These are phyloP conservation scores for Lactuca sativa DNA, from an alignment of 129 eudicot genomes.

Conservation along the genomic window DNA sequence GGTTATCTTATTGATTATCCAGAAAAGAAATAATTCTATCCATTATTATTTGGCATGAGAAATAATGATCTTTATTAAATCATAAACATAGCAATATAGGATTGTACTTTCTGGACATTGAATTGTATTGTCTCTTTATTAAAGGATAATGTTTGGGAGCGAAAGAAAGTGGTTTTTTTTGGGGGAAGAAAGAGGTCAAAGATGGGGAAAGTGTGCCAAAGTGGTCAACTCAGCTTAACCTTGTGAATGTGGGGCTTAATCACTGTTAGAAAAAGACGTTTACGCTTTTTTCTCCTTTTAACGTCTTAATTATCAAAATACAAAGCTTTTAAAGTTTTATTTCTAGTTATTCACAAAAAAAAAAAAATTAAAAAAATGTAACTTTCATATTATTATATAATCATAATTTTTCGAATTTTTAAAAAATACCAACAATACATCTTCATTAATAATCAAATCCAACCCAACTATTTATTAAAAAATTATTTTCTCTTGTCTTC, in stretches of 20 bases:
- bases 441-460: too few species aligned
- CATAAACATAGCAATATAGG: neutral
- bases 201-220: constrained; percentile 30
- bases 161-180: neutral
- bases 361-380: too few species aligned
- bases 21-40: too few species aligned
- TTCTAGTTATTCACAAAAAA: neutral
- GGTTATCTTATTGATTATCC: too few species aligned
- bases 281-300: neutral
- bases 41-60: too few species aligned
- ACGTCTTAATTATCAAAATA: too few species aligned
- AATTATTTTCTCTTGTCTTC: too few species aligned
- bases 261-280: neutral
- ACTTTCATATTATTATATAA: too few species aligned
- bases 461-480: too few species aligned
- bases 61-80: too few species aligned
- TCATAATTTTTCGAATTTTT: too few species aligned
- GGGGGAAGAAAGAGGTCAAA: constrained; percentile 23
- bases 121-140: constrained; percentile 6
- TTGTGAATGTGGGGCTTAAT: constrained; percentile 26
- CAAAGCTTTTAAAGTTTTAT: neutral
- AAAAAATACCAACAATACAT: too few species aligned
- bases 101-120: neutral
- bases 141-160: constrained; percentile 20
- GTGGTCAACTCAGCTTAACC: constrained; percentile 28